Evolutionary conservation across 192 early-diverging fungal species (phyloP).

Genomic region (Coemansia guatemalensis): DNA sequence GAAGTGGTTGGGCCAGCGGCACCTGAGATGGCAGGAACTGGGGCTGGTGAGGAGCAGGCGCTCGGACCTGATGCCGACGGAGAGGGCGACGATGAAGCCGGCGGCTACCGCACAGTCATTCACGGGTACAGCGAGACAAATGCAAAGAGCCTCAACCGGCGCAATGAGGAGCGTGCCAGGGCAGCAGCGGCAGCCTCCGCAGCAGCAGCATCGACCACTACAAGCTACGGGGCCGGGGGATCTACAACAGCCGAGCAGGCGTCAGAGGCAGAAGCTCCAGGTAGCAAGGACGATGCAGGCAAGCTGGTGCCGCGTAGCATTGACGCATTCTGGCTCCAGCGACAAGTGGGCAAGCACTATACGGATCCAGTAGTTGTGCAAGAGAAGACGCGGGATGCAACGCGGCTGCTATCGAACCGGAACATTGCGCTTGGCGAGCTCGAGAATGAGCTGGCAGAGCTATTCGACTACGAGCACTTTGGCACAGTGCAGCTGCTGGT

Average conservation of each 20-base stretch:
- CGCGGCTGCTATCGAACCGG: constrained; percentile 70
- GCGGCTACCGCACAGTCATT: constrained; percentile 41
- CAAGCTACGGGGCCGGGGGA: constrained; percentile 11
- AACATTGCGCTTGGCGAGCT: constrained; percentile 71
- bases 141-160: constrained; percentile 28
- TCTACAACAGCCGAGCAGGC: constrained; percentile 9
- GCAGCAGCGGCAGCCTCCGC: constrained; percentile 9
- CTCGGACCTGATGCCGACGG: constrained; percentile 4
- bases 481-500: constrained; percentile 90
- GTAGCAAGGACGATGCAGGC: constrained; percentile 8
- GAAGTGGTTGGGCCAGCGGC: not conserved
- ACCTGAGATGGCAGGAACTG: not conserved
- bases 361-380: constrained; percentile 83
- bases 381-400: constrained; percentile 77
- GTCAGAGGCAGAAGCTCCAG: not conserved
- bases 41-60: not conserved
- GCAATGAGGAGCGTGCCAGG: constrained; percentile 37
- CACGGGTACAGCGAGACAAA: constrained; percentile 41
- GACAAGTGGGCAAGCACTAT: constrained; percentile 78
- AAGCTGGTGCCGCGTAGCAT: constrained; percentile 73
- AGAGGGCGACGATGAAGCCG: constrained; percentile 26
- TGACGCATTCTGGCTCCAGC: constrained; percentile 98
- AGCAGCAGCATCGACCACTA: constrained; percentile 11
- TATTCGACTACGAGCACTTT: constrained; percentile 97
- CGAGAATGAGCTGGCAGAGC: constrained; percentile 95